Evolutionary conservation across 805 yeast genomes (phyloP), one percentile per base, ranked within the genome.

Genomic region (Pichia deserticola): DNA sequence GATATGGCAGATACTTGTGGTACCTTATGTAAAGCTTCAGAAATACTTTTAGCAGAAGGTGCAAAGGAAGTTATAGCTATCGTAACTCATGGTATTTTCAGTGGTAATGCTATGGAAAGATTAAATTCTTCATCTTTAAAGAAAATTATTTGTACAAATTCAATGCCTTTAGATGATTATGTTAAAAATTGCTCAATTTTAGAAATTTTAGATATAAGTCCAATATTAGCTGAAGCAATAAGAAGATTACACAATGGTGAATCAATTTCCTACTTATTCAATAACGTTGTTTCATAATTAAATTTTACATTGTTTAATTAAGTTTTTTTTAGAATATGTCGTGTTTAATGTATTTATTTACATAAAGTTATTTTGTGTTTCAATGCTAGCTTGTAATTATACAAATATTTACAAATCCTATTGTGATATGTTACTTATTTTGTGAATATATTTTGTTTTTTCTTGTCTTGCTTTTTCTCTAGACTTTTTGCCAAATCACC

Each of bases 1-100:
- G 99, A 92, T 65, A 93, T 92, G 95, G 98, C 98, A 37, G 99
- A 92, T 64, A 92, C 99, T 5, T 92, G 98, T 70, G 98, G 99
- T 39, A 92, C 99, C 3, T 73, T 92, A 56, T 93, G 88, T 55
- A 92, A 92, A 68, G 98, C 98, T 1, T 92, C 96, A 10, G 95
- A 92, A 54, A 81, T 90, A 6, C 72, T 92, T 52, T 70, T 89
- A 56, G 82, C 78, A 27, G 82, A 88, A 56, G 87, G 89, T 33
- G 98, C 99, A 4, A 74, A 78, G 51, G 77, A 80, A 54, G 98
- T 93, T 28, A 79, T 92, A 55, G 96, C 98, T 11, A 84, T 93
- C 45, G 97, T 92, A 10, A 92, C 98, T 1, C 99, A 92, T 64
- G 99, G 98, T 49, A 87, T 92, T 38, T 82, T 92, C 61, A 83